Conservation (phyloP, 768 basidiomycete genomes). For the Mycena vulgaris region DNA sequence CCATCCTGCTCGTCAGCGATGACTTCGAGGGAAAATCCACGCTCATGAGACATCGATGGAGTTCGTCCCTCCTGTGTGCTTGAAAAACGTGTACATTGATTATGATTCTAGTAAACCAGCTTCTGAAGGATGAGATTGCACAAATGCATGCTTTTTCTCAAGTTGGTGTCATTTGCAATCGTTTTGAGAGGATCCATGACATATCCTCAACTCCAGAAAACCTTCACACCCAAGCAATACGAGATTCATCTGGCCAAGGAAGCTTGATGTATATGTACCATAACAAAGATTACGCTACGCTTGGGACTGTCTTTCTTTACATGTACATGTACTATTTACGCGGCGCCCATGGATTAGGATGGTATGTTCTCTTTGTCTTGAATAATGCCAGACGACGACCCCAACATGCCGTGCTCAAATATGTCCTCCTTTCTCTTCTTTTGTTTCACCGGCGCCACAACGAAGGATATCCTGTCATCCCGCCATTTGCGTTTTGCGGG, state of each 20-base stretch:
- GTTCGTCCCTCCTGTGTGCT: conserved; percentile 56
- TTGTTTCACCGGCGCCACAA: background rate
- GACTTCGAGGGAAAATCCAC: conserved; percentile 86
- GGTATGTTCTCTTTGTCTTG: conserved; percentile 15
- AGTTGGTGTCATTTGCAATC: conserved; percentile 56
- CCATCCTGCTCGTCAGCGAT: conserved; percentile 83
- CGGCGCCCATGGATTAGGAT: too few relatives aligned
- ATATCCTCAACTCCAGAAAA: conserved; percentile 65
- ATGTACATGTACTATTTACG: conserved; percentile 4
- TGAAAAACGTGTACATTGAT: background rate
- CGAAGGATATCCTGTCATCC: background rate
- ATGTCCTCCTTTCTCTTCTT: background rate
- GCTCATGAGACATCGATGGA: conserved; percentile 80
- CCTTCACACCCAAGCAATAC: conserved; percentile 80
- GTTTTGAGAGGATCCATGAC: conserved; percentile 1
- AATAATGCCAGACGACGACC: background rate
- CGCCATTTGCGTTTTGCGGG: background rate
- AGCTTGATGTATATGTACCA: background rate
- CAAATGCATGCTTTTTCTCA: conserved; percentile 93
- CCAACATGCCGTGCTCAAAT: background rate
- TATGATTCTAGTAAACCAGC: conserved; percentile 74
- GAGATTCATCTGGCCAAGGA: conserved; percentile 60
- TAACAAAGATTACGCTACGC: too few relatives aligned
- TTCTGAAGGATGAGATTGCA: conserved; percentile 80
- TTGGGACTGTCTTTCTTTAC: background rate